Evolutionary conservation across 805 yeast species (phyloP).

Genomic region (Teunomyces atbi): DNA sequence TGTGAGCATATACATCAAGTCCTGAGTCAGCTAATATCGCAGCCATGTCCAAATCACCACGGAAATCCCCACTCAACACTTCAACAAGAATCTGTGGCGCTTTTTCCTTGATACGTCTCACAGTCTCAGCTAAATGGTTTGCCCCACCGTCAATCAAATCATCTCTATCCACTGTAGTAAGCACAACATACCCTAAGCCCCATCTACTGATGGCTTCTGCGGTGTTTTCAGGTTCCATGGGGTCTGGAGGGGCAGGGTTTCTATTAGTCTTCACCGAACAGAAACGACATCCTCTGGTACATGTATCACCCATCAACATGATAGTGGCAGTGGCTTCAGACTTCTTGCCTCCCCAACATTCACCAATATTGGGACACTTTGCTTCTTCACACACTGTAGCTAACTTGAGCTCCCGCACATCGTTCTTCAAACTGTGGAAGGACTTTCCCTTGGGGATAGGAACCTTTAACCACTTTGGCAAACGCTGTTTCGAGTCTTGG

Average conservation of each 20-base stretch:
- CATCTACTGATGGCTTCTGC: slow-evolving; percentile 96
- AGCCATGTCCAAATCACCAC: slow-evolving; percentile 85
- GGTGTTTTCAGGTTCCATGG: slow-evolving; percentile 95
- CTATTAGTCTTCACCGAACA: slow-evolving; percentile 95
- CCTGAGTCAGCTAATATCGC: slow-evolving; percentile 80
- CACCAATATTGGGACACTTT: slow-evolving; percentile 98
- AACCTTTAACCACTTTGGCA: slow-evolving; percentile 93
- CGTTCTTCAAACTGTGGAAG: slow-evolving; percentile 76
- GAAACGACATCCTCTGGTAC: slow-evolving; percentile 98
- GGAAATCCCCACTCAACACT: slow-evolving; percentile 90
- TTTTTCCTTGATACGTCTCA: slow-evolving; percentile 74
- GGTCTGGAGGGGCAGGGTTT: slow-evolving; percentile 84
- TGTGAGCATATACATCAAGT: slow-evolving; percentile 94
- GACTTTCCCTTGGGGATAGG: slow-evolving; percentile 95
- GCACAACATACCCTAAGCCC: slow-evolving; percentile 97
- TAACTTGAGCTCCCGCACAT: slow-evolving; percentile 80
- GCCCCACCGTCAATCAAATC: slow-evolving; percentile 94
- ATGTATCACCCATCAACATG: slow-evolving; percentile 97
- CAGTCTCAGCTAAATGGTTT: slow-evolving; percentile 85
- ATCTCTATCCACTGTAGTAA: slow-evolving; percentile 97
- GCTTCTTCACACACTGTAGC: slow-evolving; percentile 99
- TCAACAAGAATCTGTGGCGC: slow-evolving; percentile 92
- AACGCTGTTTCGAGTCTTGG: slow-evolving; percentile 62
- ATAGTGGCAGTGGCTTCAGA: slow-evolving; percentile 96
- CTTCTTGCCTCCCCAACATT: slow-evolving; percentile 98